Evolutionary conservation across 2,329 filamentous ascomycete genomes (phyloP), one percentile per base, ranked within the genome.

Genomic region (Phyllosticta ampelicida): DNA sequence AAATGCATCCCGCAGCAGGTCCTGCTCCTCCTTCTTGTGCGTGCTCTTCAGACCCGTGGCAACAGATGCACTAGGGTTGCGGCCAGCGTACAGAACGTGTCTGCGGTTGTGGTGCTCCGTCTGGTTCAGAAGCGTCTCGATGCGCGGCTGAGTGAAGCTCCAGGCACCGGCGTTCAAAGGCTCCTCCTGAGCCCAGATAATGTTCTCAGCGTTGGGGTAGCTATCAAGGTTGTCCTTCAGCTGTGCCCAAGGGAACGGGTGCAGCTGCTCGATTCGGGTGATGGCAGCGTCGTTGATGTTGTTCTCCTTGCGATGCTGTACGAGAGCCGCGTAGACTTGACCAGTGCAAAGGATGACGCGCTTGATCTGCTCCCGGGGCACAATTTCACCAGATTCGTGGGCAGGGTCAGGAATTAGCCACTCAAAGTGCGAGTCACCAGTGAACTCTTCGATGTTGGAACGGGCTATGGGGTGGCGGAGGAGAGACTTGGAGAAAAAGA

Each of bases 181-280:
- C 79, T 99, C 94, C 74, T 99, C 94, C 77, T 99, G 94, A 65
- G 84, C 86, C 91, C 91, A 99, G 63, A 99, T 90, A 65, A 99
- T 90, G 63, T 90, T 92, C 82, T 96, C 89, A 66, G 92, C 92
- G 74, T 99, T 99, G 71, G 91, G 90, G 80, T 99, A 99, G 74
- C 79, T 84, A 79, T 99, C 92, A 57, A 99, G 82, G 79, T 97
- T 97, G 74, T 97, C 92, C 79, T 88, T 89, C 58, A 99, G 84
- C 75, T 94, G 90, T 67, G 91, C 86, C 92, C 94, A 99, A 55
- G 94, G 94, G 89, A 99, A 99, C 68, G 94, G 94, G 78, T 99
- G 91, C 61, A 99, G 83, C 78, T 99, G 94, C 79, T 99, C 94
- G 65, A 99, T 84, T 71, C 94, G 90, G 20, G 91, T 96, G 72